Evolutionary conservation across 352 stramenopile species (phyloP), one percentile per base, ranked within the genome.

Genomic region (Pythium pyrilobum): DNA sequence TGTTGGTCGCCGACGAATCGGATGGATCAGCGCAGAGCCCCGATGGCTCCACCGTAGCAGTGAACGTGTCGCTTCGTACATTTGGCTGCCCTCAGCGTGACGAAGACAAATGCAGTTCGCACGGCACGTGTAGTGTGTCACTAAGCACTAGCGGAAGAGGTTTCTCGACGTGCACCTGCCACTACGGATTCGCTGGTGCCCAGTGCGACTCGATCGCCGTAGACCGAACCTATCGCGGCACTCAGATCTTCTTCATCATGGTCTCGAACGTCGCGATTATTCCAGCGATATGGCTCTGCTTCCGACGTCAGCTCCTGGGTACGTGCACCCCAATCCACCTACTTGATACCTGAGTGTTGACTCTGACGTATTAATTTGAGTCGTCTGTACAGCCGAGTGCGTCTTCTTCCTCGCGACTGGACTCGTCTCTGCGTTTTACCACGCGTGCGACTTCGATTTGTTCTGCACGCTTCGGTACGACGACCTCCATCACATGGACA

Each of bases 371-470:
- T 16, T 1, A 15, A 27, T 20, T 46, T 4, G 10, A 15, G 7
- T 11, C 28, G 18, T 20, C 29, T 34, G 15, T 4, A 16, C 16
- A 62, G 54, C 56, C 10, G 67, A 74, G 31, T 43, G 7, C 12
- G 47, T 74, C 10, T 29, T 74, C 12, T 74, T 74, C 37, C 12
- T 45, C 3, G 36, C 33, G 4, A 57, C 63, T 3, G 55, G 62
- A 9, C 21, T 62, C n/a, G 53, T 72, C 10, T 74, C 67, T 0
- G 42, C 44, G 6, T 20, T 74, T 6, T 74, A 67, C 43, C 67
- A 74, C 29, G 62, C 63, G 31, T 74, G 67, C 28, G 62, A 67
- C 20, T 48, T 67, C 20, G 52, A 74, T 20, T 28, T 69, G 12
- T 62, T 69, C 39, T 74, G 67, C 31, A 23, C 57, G n/a, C 64